These are phyloP conservation scores for Trametes punicea DNA, from an alignment of 768 basidiomycete genomes.

Conservation along the genomic window DNA sequence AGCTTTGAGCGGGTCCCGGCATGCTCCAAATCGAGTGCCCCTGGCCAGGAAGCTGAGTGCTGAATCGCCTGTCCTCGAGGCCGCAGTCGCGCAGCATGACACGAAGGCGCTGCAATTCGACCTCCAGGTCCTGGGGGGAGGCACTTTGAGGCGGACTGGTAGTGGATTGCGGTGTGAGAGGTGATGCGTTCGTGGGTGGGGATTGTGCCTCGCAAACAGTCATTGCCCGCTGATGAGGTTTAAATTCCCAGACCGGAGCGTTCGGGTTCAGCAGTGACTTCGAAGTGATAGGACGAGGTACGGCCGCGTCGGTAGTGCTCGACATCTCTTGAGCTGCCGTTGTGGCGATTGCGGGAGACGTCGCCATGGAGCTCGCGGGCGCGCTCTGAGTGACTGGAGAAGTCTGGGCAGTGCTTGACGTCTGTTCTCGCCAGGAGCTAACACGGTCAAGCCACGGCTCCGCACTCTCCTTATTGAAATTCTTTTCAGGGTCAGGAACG, in stretches of 20 bases:
- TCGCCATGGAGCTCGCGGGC: neutral
- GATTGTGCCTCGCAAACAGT: neutral
- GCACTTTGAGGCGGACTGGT: neutral
- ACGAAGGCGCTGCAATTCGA: neutral
- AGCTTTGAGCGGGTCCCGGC: neutral
- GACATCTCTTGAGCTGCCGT: neutral
- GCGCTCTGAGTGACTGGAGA: neutral
- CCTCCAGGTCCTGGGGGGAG: neutral
- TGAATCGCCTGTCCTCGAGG: neutral
- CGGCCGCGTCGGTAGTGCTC: too few relatives aligned
- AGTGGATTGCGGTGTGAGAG: neutral
- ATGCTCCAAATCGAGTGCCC: neutral
- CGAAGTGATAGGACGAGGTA: neutral
- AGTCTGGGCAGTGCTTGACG: neutral
- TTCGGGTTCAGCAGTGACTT: neutral
- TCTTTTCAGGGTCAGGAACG: neutral
- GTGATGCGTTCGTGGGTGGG: neutral
- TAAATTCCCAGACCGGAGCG: constrained; percentile 2
- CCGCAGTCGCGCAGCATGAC: constrained; percentile 5
- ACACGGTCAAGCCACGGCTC: constrained; percentile 10
- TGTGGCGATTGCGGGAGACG: neutral
- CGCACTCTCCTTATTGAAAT: constrained; percentile 1
- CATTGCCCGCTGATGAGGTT: neutral
- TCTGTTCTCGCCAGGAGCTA: constrained; percentile 7
- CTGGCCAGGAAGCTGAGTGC: neutral